phyloP scores from a whole-genome alignment of 2,329 filamentous ascomycete genomes.

The Apiospora pterosperma region DNA sequence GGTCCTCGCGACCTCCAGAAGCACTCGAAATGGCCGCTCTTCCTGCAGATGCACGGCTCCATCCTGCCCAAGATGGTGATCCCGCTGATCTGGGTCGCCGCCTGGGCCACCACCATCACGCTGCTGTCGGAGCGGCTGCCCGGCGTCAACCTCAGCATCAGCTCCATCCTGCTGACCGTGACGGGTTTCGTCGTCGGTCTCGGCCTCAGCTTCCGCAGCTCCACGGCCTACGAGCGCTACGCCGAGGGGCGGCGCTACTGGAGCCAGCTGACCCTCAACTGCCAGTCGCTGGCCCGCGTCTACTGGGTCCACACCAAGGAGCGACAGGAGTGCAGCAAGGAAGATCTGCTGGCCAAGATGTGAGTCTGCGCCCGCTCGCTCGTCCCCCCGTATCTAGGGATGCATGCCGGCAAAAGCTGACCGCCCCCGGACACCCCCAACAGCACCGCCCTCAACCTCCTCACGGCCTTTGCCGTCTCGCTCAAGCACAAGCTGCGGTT shows the following conservation, averaged over 20 bases:
- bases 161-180: slow-evolving; percentile 68
- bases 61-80: slow-evolving; percentile 71
- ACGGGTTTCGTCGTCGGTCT: slow-evolving; percentile 81
- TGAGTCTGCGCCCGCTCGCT: slow-evolving; percentile 30
- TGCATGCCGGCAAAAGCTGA: slow-evolving; percentile 8
- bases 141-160: slow-evolving; percentile 45
- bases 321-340: slow-evolving; percentile 55
- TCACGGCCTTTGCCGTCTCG: slow-evolving; percentile 72
- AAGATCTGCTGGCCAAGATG: slow-evolving; percentile 65
- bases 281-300: slow-evolving; percentile 67
- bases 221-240: slow-evolving; percentile 72
- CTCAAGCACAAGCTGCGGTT: slow-evolving; percentile 83
- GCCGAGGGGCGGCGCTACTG: slow-evolving; percentile 61
- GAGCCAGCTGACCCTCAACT: slow-evolving; percentile 58
- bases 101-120: slow-evolving; percentile 67
- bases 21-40: slow-evolving; percentile 77
- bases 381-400: slow-evolving; percentile 8
- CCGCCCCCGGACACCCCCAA: slow-evolving; percentile 1
- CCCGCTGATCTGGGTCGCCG: slow-evolving; percentile 59
- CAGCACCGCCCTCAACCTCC: slow-evolving; percentile 68
- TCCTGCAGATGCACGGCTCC: slow-evolving; percentile 73
- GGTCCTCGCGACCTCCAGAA: slow-evolving; percentile 56
- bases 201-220: slow-evolving; percentile 72
- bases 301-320: slow-evolving; percentile 79
- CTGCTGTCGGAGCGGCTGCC: slow-evolving; percentile 43